Evolutionary conservation across 805 yeast genomes (phyloP), one percentile per base, ranked within the genome.

Genomic region (Jamesozyma piceae): DNA sequence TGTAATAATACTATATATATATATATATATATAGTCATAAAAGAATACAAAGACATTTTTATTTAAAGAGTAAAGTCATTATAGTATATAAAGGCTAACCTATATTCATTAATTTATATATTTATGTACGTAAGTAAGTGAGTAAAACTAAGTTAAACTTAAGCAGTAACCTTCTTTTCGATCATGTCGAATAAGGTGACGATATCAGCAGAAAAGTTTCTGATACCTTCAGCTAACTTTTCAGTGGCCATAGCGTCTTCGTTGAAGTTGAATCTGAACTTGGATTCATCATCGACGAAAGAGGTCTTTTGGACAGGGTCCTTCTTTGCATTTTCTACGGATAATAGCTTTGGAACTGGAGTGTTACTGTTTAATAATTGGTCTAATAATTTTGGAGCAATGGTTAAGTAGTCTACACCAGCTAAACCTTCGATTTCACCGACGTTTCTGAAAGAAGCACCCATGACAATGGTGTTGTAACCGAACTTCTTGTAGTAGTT

Each of bases 231-330:
- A 59, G 95, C 70, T 64, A 90, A 78, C 75, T 90, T 90, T 75
- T 90, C 97, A 56, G 95, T 86, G 59, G 96, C 92, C 97, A 90
- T 90, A 50, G 94, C 90, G 65, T 90, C 97, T 68, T 90, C 94
- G 71, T 90, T 90, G 56, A 90, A 73, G 47, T 71, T 74, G 74
- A 78, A 85, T 77, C 95, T 83, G 89, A 90, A 90, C 49, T 73
- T 68, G 42, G 95, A 69, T 73, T 89, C 97, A 66, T 87, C 80
- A 60, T 86, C 80, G 49, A 90, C 71, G 72, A 66, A 92, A 22
- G 88, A 65, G 47, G 82, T 89, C 77, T 88, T 86, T 47, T 76
- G 73, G 43, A 69, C 68, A 46, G 77, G 57, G 24, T 69, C 56
- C 43, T 66, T 55, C 53, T 57, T 55, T 49, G 95, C 92, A 46